A percentile compares a stretch with the other conserved stretches of the same genome.
phyloP scores from a whole-genome alignment of 2,329 filamentous ascomycete species.

The Aspergillus melleus region DNA sequence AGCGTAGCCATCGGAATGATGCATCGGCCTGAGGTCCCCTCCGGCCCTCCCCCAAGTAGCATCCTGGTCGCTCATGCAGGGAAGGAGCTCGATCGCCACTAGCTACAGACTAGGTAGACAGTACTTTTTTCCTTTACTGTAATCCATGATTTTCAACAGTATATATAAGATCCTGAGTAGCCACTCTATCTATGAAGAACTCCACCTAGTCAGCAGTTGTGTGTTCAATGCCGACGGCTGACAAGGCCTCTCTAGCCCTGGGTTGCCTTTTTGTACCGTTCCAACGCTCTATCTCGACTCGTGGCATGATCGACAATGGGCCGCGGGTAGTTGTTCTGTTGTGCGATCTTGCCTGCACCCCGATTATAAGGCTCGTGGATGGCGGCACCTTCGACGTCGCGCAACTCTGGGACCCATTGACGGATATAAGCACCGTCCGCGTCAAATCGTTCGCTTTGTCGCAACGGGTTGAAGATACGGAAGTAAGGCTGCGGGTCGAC shows the following conservation, averaged over 20 bases:
- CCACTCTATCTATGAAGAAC: background rate
- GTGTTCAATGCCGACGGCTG: no score
- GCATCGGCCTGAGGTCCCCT: background rate
- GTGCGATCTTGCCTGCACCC: conserved; percentile 59
- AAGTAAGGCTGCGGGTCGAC: conserved; percentile 91
- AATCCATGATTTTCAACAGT: no score
- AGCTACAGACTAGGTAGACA: background rate
- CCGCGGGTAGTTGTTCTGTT: conserved; percentile 70
- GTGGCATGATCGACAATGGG: conserved; percentile 74
- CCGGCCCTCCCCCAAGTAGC: background rate
- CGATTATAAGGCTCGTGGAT: conserved; percentile 79
- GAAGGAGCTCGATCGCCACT: background rate
- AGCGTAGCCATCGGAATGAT: background rate
- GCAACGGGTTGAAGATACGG: conserved; percentile 80
- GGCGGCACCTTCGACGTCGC: conserved; percentile 61
- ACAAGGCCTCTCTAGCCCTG: background rate
- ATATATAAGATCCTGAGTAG: background rate
- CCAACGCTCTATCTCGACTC: conserved; percentile 66
- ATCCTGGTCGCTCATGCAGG: background rate
- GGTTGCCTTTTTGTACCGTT: conserved; percentile 53
- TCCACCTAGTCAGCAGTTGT: background rate
- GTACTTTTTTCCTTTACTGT: no score
- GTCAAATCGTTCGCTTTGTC: conserved; percentile 87
- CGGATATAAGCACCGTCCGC: conserved; percentile 75
- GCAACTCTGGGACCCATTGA: conserved; percentile 77